A percentile compares a stretch with the other conserved stretches of the same genome.
These are phyloP conservation scores for Zelopaecilomyces penicillatus DNA, from an alignment of 2,329 filamentous ascomycete species.

Conservation along the genomic window DNA sequence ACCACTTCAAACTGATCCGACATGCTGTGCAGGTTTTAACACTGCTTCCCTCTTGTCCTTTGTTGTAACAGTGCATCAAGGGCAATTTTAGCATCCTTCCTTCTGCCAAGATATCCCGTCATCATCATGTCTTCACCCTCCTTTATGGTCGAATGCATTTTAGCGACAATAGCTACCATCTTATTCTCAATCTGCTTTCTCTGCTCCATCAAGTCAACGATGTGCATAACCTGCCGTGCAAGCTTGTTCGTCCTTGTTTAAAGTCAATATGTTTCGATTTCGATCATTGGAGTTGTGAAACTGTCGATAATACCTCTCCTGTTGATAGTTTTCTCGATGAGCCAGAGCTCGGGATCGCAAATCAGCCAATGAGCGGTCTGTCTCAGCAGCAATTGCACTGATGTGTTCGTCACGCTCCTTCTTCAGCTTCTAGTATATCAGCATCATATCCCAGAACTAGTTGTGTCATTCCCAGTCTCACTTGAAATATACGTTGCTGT, in stretches of 20 bases:
- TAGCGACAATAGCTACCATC: constrained; percentile 18
- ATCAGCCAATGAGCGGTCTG: constrained; percentile 15
- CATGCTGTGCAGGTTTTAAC: too few relatives aligned
- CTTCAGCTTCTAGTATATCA: constrained; percentile 19
- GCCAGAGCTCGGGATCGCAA: constrained; percentile 15
- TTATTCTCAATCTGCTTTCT: constrained; percentile 18
- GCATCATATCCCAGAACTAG: neutral
- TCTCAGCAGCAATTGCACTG: constrained; percentile 15
- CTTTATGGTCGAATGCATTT: constrained; percentile 11
- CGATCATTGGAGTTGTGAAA: neutral
- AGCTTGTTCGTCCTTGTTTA: constrained; percentile 11
- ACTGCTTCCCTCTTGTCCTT: too few relatives aligned
- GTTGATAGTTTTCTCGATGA: constrained; percentile 16
- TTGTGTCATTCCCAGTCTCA: neutral
- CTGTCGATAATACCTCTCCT: constrained; percentile 13
- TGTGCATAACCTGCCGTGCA: constrained; percentile 10
- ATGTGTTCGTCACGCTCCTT: constrained; percentile 20
- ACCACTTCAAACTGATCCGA: too few relatives aligned
- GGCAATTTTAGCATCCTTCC: constrained; percentile 14
- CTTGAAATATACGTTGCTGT: constrained; percentile 21
- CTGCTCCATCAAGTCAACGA: constrained; percentile 16
- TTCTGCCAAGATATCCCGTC: constrained; percentile 19
- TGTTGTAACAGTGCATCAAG: neutral
- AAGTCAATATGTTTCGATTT: neutral
- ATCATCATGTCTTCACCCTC: constrained; percentile 23